A percentile compares a stretch with the other conserved stretches of the same genome.
phyloP scores from a whole-genome alignment of 2,329 filamentous ascomycete species.

The Chrysoporthe austroafricana region DNA sequence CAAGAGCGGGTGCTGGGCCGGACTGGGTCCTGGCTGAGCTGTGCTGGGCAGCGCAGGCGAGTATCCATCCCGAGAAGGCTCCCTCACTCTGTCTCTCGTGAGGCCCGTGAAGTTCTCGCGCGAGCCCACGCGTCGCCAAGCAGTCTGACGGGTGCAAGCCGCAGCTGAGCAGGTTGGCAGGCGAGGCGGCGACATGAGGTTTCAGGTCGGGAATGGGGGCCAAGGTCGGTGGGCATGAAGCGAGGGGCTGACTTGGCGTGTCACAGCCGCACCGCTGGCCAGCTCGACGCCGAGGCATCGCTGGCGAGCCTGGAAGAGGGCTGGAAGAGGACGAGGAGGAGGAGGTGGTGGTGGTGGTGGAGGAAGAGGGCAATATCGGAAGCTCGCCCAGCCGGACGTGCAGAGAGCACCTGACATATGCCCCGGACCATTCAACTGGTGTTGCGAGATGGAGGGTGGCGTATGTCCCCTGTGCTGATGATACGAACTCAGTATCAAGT shows the following conservation, averaged over 20 bases:
- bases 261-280: not conserved
- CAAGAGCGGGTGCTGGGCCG: not conserved
- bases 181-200: not conserved
- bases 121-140: too few relatives aligned
- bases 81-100: not conserved
- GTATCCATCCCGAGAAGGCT: not conserved
- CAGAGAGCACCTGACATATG: not conserved
- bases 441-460: not conserved
- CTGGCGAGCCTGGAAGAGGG: not conserved
- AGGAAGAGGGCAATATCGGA: not conserved
- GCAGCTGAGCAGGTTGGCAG: not conserved
- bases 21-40: too few relatives aligned
- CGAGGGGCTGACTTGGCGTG: not conserved
- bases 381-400: not conserved
- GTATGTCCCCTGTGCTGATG: conserved; percentile 3
- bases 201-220: not conserved
- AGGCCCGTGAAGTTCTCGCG: not conserved
- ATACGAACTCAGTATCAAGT: conserved; percentile 22
- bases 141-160: not conserved
- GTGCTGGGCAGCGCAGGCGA: too few relatives aligned
- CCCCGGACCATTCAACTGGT: not conserved
- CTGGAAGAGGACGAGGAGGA: too few relatives aligned
- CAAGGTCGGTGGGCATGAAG: not conserved
- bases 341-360: not conserved
- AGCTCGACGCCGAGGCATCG: not conserved